phyloP scores from a whole-genome alignment of 2,329 filamentous ascomycete species.

The Botryotinia globosa region DNA sequence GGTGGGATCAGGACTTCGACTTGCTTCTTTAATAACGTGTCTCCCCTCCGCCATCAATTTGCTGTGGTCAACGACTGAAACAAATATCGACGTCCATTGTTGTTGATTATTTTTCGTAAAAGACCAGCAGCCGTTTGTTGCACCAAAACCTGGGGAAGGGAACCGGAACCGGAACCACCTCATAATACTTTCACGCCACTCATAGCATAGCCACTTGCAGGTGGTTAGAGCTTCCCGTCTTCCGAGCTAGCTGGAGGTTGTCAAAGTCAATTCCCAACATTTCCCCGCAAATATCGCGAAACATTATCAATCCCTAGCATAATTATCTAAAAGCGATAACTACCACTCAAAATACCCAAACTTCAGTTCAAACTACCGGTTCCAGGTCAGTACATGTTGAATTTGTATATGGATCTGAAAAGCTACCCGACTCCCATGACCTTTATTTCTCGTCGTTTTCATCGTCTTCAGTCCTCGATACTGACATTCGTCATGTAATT shows the following conservation, averaged over 20 bases:
- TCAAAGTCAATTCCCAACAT: background rate
- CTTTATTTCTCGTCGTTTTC: background rate
- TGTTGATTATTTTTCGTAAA: background rate
- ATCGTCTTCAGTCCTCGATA: background rate
- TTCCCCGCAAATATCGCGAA: background rate
- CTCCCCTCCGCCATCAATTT: background rate
- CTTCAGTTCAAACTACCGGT: background rate
- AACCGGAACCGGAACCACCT: background rate
- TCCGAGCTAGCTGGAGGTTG: too few relatives aligned
- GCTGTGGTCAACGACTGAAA: background rate
- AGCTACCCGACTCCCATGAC: too few relatives aligned
- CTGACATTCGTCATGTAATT: background rate
- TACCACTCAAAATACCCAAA: background rate
- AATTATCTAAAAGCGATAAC: background rate
- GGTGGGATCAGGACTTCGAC: background rate
- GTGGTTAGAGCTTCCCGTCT: background rate
- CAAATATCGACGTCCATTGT: background rate
- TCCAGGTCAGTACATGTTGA: background rate
- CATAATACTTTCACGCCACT: background rate
- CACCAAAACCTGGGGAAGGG: constrained; percentile 1
- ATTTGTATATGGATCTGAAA: background rate
- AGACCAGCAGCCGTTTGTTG: background rate
- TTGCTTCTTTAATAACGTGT: constrained; percentile 2
- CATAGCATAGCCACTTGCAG: too few relatives aligned
- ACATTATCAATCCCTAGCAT: background rate